These are phyloP conservation scores for Canavalia gladiata DNA, from an alignment of 306 rosid genomes.

Conservation along the genomic window DNA sequence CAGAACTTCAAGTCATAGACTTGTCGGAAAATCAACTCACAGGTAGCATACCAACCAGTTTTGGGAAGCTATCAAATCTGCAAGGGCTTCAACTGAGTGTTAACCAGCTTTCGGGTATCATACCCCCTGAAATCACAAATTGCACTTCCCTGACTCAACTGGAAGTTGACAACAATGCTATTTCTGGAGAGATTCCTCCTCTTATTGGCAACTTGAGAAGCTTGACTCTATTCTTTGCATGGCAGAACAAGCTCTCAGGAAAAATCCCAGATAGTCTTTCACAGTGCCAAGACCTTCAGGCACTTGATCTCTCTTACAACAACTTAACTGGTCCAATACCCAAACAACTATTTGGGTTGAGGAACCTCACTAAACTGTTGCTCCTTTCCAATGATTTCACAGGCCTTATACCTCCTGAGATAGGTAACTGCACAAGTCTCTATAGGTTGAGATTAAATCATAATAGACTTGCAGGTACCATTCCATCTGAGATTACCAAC, in stretches of 20 bases:
- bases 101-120: slow-evolving; percentile 71
- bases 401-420: slow-evolving; percentile 80
- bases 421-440: slow-evolving; percentile 81
- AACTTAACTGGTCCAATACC: slow-evolving; percentile 72
- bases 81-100: slow-evolving; percentile 84
- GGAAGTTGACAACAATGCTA: slow-evolving; percentile 82
- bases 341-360: slow-evolving; percentile 64
- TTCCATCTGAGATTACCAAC: slow-evolving; percentile 82
- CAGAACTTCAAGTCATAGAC: slow-evolving; percentile 66
- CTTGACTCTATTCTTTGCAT: slow-evolving; percentile 73
- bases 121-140: slow-evolving; percentile 78
- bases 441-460: slow-evolving; percentile 70
- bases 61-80: slow-evolving; percentile 71
- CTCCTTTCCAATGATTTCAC: slow-evolving; percentile 80
- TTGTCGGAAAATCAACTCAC: slow-evolving; percentile 77
- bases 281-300: slow-evolving; percentile 68
- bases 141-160: slow-evolving; percentile 69
- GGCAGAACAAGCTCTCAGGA: slow-evolving; percentile 82
- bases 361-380: slow-evolving; percentile 71
- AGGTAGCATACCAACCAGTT: slow-evolving; percentile 75
- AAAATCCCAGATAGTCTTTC: slow-evolving; percentile 78
- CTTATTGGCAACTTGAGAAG: slow-evolving; percentile 75
- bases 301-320: slow-evolving; percentile 85
- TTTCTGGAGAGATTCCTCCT: slow-evolving; percentile 76
- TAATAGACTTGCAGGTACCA: slow-evolving; percentile 68